Evolutionary conservation across 2,329 filamentous ascomycete species (phyloP), one percentile per base, ranked within the genome.

Genomic region (Talaromyces sp.): DNA sequence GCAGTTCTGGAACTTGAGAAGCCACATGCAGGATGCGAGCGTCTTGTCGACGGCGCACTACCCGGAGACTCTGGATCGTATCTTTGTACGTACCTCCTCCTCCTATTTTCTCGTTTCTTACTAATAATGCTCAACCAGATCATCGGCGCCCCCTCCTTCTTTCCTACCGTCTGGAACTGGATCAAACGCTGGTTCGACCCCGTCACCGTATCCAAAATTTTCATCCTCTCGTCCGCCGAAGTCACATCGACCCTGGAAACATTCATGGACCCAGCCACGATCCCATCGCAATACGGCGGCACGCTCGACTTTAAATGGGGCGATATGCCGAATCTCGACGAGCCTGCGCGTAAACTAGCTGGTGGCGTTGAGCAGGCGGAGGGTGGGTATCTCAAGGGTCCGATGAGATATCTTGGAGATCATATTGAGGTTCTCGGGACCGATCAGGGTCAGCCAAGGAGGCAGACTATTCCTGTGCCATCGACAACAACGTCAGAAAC

Each of bases 121-220:
- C 47, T 59, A 25, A 63, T 64, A 49, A 64, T 56, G 28, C 52
- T 33, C 53, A 44, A 53, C 3, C 64, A 86, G 83, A 89, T 98
- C 70, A 92, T 97, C 65, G 93, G 93, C 64, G 93, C 93, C 0
- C 93, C 93, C 55, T 78, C 84, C 53, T 96, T 96, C 83, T 96
- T 96, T 80, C 89, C 90, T 56, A 96, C 92, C 2, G 91, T 96
- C 63, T 75, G 93, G 93, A 87, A 90, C 66, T 96, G 92, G 92
- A 85, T 96, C 77, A 96, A 96, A 82, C 88, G 90, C 71, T 96
- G 93, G 92, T 96, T 96, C 71, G 90, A 93, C 78, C 93, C 93
- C 7, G 92, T 92, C 64, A 97, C 93, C 36, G 91, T 92, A 3
- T 95, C 91, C 70, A 98, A 98, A 80, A 97, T 98, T 74, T 96